Evolutionary conservation across 2,329 filamentous ascomycete genomes (phyloP).

Genomic region (Tricladium varicosporioides): DNA sequence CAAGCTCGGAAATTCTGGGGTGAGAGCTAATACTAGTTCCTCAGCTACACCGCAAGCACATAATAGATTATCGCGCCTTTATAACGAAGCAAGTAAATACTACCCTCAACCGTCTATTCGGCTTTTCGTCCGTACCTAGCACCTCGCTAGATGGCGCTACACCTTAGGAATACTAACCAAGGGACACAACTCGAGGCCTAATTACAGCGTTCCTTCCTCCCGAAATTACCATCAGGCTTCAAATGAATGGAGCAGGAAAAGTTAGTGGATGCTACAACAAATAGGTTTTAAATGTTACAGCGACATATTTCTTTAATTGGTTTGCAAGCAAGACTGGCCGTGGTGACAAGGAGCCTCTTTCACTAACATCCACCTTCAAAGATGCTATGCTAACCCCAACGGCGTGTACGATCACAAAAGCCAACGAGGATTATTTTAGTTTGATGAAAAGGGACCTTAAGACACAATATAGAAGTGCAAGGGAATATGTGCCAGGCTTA

Average conservation of each 20-base stretch:
- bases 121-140: not conserved
- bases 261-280: not conserved
- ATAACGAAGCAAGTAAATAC: no score
- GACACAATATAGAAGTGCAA: not conserved
- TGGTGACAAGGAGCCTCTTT: constrained; percentile 1
- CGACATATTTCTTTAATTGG: constrained; percentile 6
- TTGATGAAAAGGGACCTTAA: not conserved
- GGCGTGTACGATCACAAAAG: not conserved
- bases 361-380: constrained; percentile 1
- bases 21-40: not conserved
- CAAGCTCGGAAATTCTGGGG: not conserved
- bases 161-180: not conserved
- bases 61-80: not conserved
- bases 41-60: not conserved
- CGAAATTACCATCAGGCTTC: constrained; percentile 6
- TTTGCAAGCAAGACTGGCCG: constrained; percentile 5
- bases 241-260: constrained; percentile 5
- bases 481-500: not conserved
- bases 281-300: not conserved
- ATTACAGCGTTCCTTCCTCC: not conserved
- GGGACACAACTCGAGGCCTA: not conserved
- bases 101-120: no score
- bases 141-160: not conserved
- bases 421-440: not conserved
- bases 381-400: not conserved